Evolutionary conservation across 441 rosid species (phyloP).

Genomic region (Kokia cookei): DNA sequence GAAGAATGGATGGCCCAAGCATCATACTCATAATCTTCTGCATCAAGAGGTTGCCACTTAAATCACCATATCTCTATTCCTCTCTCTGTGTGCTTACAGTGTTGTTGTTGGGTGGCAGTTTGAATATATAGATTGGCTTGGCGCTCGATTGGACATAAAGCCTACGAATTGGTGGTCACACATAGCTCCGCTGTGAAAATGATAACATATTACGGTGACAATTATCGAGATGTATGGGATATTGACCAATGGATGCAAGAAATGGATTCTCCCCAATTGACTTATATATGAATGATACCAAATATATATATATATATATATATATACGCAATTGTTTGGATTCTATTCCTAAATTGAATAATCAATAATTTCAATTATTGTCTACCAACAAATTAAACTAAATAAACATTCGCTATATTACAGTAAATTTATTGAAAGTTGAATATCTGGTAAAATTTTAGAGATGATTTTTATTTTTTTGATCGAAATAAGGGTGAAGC

Average conservation of each 20-base stretch:
- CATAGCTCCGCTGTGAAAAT: not conserved
- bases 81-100: not conserved
- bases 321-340: too few species aligned
- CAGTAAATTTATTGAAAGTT: too few species aligned
- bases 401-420: too few species aligned
- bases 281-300: not conserved
- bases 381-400: too few species aligned
- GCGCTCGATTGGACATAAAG: constrained; percentile 27
- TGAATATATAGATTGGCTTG: constrained; percentile 56
- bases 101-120: constrained; percentile 21
- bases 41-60: constrained; percentile 23
- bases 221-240: constrained; percentile 60
- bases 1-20: constrained; percentile 40
- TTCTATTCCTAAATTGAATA: too few species aligned
- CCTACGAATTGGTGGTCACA: constrained; percentile 58
- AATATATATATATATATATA: too few species aligned
- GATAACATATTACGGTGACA: constrained; percentile 21
- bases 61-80: not conserved
- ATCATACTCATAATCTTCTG: constrained; percentile 40
- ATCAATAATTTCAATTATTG: too few species aligned
- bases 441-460: too few species aligned
- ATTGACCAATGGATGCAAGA: constrained; percentile 21
- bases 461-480: too few species aligned
- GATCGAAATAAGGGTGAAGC: too few species aligned
- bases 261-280: not conserved